These are phyloP conservation scores for Apiospora rasikravindrae DNA, from an alignment of 2,329 filamentous ascomycete genomes.

Conservation along the genomic window DNA sequence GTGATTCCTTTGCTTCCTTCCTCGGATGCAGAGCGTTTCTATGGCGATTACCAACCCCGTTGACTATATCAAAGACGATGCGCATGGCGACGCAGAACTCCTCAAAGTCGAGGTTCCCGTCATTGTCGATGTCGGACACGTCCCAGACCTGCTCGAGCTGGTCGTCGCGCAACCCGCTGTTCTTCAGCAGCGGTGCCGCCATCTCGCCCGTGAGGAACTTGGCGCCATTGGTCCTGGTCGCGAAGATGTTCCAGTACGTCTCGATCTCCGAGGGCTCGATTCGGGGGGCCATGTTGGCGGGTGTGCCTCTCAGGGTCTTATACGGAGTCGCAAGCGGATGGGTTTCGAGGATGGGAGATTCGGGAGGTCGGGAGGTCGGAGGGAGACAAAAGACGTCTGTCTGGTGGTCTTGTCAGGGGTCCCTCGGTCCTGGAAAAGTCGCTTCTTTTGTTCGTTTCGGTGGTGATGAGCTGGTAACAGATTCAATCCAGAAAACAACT, in stretches of 20 bases:
- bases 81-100: slow-evolving; percentile 99
- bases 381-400: neutral
- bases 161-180: slow-evolving; percentile 66
- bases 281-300: slow-evolving; percentile 58
- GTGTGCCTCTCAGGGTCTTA: slow-evolving; percentile 7
- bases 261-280: slow-evolving; percentile 68
- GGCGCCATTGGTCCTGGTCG: slow-evolving; percentile 62
- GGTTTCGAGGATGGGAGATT: neutral
- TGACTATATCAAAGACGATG: slow-evolving; percentile 95
- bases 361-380: neutral
- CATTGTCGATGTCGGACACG: slow-evolving; percentile 93
- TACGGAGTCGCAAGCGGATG: neutral
- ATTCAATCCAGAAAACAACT: neutral
- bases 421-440: neutral
- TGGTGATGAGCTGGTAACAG: neutral
- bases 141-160: slow-evolving; percentile 99
- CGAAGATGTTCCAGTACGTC: slow-evolving; percentile 71
- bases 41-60: slow-evolving; percentile 66
- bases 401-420: neutral
- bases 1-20: neutral
- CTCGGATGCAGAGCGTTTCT: neutral
- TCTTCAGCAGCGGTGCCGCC: slow-evolving; percentile 67
- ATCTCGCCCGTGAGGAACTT: slow-evolving; percentile 66
- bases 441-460: neutral
- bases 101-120: slow-evolving; percentile 97